Evolutionary conservation across 129 eudicot species (phyloP).

Genomic region (Deinandra increscens): DNA sequence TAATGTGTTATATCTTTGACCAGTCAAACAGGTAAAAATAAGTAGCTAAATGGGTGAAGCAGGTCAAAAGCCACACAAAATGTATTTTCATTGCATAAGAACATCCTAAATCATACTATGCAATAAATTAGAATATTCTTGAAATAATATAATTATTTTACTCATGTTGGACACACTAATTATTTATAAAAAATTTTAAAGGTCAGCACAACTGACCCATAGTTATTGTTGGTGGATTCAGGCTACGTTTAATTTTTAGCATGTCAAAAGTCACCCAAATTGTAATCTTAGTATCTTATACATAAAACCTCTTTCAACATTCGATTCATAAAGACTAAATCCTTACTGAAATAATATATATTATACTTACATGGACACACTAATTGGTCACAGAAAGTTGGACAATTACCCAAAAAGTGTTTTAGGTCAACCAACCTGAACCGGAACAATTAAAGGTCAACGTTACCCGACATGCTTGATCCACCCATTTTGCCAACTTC

Average conservation of each 20-base stretch:
- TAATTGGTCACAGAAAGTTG: background rate
- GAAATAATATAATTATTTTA: background rate
- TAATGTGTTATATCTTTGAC: background rate
- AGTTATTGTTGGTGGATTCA: background rate
- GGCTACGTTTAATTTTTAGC: background rate
- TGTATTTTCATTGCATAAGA: background rate
- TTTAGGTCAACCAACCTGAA: background rate
- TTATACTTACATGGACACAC: background rate
- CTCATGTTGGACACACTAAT: background rate
- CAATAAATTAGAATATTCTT: background rate
- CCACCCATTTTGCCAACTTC: background rate
- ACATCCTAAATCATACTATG: background rate
- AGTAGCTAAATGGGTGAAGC: background rate
- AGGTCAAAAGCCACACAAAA: background rate
- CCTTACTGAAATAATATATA: background rate
- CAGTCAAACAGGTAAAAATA: background rate
- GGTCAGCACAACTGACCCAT: background rate
- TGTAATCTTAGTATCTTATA: background rate
- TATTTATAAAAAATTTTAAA: background rate
- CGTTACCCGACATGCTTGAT: too few species aligned
- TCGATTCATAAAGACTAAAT: background rate
- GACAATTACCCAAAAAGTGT: background rate
- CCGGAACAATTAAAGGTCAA: background rate
- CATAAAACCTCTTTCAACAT: background rate
- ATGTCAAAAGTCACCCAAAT: constrained; percentile 8